phyloP scores from a whole-genome alignment of 441 rosid species.

The Raphanus hybrid region DNA sequence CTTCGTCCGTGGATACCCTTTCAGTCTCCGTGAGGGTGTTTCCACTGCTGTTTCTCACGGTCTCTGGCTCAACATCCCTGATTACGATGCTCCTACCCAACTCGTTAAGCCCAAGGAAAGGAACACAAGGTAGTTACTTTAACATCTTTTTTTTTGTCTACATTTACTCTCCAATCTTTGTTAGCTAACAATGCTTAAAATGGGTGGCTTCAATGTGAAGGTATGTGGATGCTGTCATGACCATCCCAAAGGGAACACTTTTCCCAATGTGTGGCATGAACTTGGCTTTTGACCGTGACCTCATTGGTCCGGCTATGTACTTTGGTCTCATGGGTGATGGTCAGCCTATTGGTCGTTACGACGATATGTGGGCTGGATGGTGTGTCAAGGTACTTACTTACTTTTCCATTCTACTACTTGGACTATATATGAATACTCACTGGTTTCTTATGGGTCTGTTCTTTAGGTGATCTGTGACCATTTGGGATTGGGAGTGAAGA shows the following conservation, averaged over 20 bases:
- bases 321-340: conserved; percentile 98
- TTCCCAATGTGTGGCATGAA: conserved; percentile 99
- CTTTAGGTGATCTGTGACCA: conserved; percentile 84
- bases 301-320: conserved; percentile 93
- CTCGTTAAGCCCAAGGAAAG: conserved; percentile 91
- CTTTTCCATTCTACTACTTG: neutral
- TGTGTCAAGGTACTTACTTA: conserved; percentile 63
- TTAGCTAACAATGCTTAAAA: too few relatives aligned
- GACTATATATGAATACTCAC: neutral
- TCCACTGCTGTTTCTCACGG: conserved; percentile 89
- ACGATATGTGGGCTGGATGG: conserved; percentile 99
- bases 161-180: neutral
- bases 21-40: conserved; percentile 85
- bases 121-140: conserved; percentile 60
- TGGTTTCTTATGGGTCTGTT: neutral
- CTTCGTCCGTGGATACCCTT: conserved; percentile 90
- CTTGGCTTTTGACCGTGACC: conserved; percentile 84
- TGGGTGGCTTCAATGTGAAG: conserved; percentile 17
- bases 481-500: conserved; percentile 86
- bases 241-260: conserved; percentile 88
- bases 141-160: neutral
- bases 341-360: conserved; percentile 92
- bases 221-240: conserved; percentile 92
- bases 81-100: conserved; percentile 95
- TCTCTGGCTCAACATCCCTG: conserved; percentile 97